Conservation (phyloP, 495 filamentous ascomycete genomes). For the Evernia prunastri region DNA sequence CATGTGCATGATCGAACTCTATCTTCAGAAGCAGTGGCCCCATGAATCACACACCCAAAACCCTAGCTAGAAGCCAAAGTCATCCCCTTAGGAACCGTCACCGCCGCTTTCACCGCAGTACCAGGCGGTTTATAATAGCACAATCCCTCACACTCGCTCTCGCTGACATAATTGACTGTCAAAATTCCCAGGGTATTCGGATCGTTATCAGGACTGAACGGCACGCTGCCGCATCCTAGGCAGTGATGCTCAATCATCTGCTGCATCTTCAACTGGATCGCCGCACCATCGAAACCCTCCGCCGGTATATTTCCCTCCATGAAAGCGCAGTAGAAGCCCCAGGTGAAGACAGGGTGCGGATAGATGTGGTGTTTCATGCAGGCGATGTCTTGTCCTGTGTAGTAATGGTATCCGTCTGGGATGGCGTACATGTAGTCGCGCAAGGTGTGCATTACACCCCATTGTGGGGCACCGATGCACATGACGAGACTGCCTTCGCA, state of each 20-base stretch:
- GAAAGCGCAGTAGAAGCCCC: conserved; percentile 14
- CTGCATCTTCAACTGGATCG: conserved; percentile 8
- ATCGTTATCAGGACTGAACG: conserved; percentile 10
- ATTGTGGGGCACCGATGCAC: background rate
- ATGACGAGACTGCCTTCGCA: background rate
- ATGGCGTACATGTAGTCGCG: conserved; percentile 11
- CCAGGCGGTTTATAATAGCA: conserved; percentile 4
- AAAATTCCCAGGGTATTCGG: conserved; percentile 10
- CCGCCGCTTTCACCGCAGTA: background rate
- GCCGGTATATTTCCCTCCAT: conserved; percentile 5
- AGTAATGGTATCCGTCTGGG: conserved; percentile 1
- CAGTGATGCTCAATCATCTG: conserved; percentile 17
- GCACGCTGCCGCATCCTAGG: conserved; percentile 15
- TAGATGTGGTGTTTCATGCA: conserved; percentile 2
- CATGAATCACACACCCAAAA: background rate
- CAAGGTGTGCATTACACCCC: conserved; percentile 1
- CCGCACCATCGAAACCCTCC: conserved; percentile 3
- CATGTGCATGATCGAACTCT: background rate
- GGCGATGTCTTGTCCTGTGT: conserved; percentile 3
- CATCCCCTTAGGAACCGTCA: background rate
- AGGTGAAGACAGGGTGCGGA: background rate
- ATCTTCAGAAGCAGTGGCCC: background rate
- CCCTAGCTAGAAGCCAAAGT: background rate
- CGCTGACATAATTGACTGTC: conserved; percentile 18
- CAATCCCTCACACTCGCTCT: conserved; percentile 8